phyloP scores from a whole-genome alignment of 352 stramenopile species.

The Pythium phragmitis region DNA sequence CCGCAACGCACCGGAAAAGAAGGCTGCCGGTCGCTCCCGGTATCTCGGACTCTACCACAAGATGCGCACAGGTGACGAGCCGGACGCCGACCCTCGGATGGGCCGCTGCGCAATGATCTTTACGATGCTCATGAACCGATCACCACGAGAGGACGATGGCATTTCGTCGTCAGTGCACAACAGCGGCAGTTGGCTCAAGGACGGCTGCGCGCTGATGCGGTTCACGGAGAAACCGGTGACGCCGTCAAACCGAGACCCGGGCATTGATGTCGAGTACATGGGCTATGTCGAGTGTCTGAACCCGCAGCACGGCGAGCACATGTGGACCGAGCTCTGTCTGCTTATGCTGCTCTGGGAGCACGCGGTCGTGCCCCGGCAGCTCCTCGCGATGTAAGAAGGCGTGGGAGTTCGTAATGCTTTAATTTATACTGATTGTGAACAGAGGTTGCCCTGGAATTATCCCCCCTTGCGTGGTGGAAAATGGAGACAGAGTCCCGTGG shows the following conservation, averaged over 20 bases:
- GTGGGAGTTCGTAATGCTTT: not conserved
- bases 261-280: slow-evolving; percentile 32
- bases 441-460: not conserved
- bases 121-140: slow-evolving; percentile 25
- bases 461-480: too few species aligned
- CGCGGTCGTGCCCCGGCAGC: slow-evolving; percentile 21
- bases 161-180: not conserved
- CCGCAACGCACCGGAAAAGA: slow-evolving; percentile 27
- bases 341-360: slow-evolving; percentile 28
- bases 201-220: slow-evolving; percentile 24
- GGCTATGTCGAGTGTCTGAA: slow-evolving; percentile 22
- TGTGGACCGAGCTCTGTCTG: slow-evolving; percentile 28
- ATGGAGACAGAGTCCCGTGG: too few species aligned
- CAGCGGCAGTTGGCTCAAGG: slow-evolving; percentile 23
- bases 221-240: slow-evolving; percentile 19
- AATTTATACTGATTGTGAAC: not conserved
- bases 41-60: slow-evolving; percentile 27
- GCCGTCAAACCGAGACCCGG: slow-evolving; percentile 7
- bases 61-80: slow-evolving; percentile 11
- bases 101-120: slow-evolving; percentile 16
- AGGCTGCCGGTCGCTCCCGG: not conserved
- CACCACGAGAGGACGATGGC: slow-evolving; percentile 15
- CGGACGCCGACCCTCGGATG: not conserved
- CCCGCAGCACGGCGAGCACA: slow-evolving; percentile 21
- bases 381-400: slow-evolving; percentile 1